phyloP scores from a whole-genome alignment of 768 basidiomycete genomes.

The Leccinum truebloodii region DNA sequence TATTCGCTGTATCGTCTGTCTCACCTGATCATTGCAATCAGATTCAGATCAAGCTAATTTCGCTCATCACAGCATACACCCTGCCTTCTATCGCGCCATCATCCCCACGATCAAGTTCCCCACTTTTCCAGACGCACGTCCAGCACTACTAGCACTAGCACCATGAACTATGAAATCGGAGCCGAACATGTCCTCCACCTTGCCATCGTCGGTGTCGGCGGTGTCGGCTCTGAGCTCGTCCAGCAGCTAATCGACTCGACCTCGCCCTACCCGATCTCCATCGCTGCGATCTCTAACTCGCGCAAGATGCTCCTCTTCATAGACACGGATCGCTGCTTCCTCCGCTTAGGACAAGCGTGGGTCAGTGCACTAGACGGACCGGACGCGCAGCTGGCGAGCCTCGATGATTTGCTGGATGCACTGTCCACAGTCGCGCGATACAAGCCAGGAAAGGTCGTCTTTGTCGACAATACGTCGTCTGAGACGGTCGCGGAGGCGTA shows the following conservation, averaged over 20 bases:
- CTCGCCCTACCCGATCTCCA: slow-evolving; percentile 59
- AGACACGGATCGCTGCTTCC: slow-evolving; percentile 17
- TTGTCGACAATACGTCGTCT: slow-evolving; percentile 93
- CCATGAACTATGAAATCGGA: slow-evolving; percentile 16
- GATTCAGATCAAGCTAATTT: neutral
- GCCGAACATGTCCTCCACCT: slow-evolving; percentile 46
- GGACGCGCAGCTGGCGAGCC: slow-evolving; percentile 37
- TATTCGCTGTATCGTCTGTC: slow-evolving; percentile 5
- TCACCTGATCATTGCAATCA: slow-evolving; percentile 18
- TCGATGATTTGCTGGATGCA: slow-evolving; percentile 40
- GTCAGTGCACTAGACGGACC: slow-evolving; percentile 48
- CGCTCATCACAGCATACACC: neutral
- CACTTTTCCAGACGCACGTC: slow-evolving; percentile 5
- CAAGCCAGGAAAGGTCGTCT: slow-evolving; percentile 53
- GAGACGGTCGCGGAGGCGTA: slow-evolving; percentile 80
- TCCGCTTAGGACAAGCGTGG: slow-evolving; percentile 24
- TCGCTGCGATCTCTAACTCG: slow-evolving; percentile 72
- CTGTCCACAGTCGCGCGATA: slow-evolving; percentile 47
- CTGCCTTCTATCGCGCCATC: neutral
- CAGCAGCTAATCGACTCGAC: slow-evolving; percentile 62
- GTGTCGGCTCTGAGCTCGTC: slow-evolving; percentile 89
- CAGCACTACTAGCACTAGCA: neutral
- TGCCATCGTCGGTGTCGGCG: slow-evolving; percentile 88
- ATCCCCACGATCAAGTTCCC: slow-evolving; percentile 1
- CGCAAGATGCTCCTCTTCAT: slow-evolving; percentile 57